Evolutionary conservation across 371 early-diverging fungal species (phyloP).

Genomic region (Syncephalis plumigaleata): DNA sequence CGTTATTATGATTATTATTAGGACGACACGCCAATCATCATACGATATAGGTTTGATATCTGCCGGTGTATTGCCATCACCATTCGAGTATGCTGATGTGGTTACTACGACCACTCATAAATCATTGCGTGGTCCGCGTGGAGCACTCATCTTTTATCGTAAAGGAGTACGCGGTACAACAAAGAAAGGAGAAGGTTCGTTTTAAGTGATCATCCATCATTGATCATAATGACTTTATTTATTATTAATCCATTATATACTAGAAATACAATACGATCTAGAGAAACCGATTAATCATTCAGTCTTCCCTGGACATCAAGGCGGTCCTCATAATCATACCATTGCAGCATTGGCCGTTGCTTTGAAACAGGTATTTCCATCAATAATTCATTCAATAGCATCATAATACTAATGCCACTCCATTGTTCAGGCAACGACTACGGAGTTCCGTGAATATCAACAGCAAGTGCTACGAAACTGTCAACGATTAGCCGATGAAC

Average conservation of each 20-base stretch:
- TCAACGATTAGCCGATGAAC: slow-evolving; percentile 65
- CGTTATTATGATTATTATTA: slow-evolving; percentile 7
- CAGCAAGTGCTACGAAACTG: slow-evolving; percentile 78
- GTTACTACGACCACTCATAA: slow-evolving; percentile 99
- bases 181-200: slow-evolving; percentile 63
- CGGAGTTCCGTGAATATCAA: slow-evolving; percentile 85
- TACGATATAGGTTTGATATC: slow-evolving; percentile 52
- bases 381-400: slow-evolving; percentile 2
- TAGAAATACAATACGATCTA: slow-evolving; percentile 65
- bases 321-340: slow-evolving; percentile 99
- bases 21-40: neutral
- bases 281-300: slow-evolving; percentile 89
- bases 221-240: neutral
- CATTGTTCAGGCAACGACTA: slow-evolving; percentile 28
- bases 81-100: slow-evolving; percentile 93
- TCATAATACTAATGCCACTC: no score
- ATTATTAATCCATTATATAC: slow-evolving; percentile 6
- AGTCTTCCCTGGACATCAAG: slow-evolving; percentile 99
- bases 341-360: slow-evolving; percentile 96
- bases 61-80: slow-evolving; percentile 71
- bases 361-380: slow-evolving; percentile 82
- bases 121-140: slow-evolving; percentile 97
- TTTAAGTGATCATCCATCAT: neutral
- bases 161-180: slow-evolving; percentile 67
- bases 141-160: slow-evolving; percentile 96